Percentiles rank a stretch among this genome's conserved stretches.
Conservation (phyloP, 441 rosid species). For the Rhodomyrtus psidioides region DNA sequence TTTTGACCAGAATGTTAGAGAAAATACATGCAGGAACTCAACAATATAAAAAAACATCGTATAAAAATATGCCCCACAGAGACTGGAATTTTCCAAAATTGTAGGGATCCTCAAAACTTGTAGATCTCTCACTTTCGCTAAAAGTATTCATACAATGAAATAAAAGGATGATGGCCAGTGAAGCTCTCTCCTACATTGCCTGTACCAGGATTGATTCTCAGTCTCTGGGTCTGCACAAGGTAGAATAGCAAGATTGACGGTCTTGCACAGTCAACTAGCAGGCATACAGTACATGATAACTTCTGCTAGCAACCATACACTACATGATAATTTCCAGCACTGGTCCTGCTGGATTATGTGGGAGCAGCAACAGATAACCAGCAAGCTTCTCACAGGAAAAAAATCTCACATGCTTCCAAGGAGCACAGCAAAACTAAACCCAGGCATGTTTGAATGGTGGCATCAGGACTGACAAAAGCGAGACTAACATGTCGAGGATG, state of each 20-base stretch:
- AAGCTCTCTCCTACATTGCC: background rate
- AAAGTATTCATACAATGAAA: background rate
- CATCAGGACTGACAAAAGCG: background rate
- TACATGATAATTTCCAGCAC: background rate
- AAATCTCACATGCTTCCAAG: background rate
- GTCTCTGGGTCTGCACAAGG: background rate
- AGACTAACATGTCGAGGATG: background rate
- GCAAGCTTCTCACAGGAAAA: background rate
- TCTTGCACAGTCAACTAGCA: background rate
- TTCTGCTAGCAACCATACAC: background rate
- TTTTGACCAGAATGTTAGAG: background rate
- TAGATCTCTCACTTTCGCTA: background rate
- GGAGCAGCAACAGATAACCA: background rate
- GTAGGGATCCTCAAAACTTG: background rate
- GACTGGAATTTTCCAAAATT: background rate
- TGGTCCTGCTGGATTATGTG: background rate
- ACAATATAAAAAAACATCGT: background rate
- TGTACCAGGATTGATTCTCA: background rate
- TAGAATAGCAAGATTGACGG: background rate
- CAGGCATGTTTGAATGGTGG: background rate
- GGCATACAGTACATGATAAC: background rate
- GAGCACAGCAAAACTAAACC: background rate
- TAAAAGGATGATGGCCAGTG: background rate
- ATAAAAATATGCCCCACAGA: background rate
- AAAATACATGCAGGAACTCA: background rate